Base-by-base conservation (phyloP, 2,329 filamentous ascomycete genomes). In the Colletotrichum eremochloae region DNA sequence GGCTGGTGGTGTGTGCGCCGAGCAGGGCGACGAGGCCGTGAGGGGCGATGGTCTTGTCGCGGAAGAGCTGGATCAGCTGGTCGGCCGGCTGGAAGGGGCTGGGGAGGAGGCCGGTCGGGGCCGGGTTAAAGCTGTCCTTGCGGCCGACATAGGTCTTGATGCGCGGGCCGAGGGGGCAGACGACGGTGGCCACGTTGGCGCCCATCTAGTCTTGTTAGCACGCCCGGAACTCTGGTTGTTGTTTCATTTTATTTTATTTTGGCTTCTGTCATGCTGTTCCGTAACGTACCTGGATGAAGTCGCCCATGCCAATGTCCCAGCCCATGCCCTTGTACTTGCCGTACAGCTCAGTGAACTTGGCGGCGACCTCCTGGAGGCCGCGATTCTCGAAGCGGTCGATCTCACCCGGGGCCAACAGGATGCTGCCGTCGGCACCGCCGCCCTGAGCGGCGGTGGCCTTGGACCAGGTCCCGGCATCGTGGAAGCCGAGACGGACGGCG, bases 1-100 rank as follows among this genome's bases (percentile, higher is more conserved):
- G 84, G 3, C 85, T 85, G 5, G 85, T 84, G 1, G 85, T 85
- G 76, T 90, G 88, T 0, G 88, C 87, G 58, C 88, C 88, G 9
- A 90, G 78, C 3, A 90, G 84, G 5, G 88, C 87, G 2, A 86
- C 85, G 2, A 88, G 82, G 18, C 87, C 85, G 56, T 83, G 83
- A 0, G 84, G 82, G 24, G 78, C 80, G 74, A 90, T 88, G 6
- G 87, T 89, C 80, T 90, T 89, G 75, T 85, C 83, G 36, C 80
- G 76, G 79, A 89, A 90, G 6, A 87, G 80, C 50, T 81, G 76
- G 68, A 88, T 83, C 52, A 88, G 79, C 20, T 81, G 82, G 31
- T 85, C 81, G 31, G 86, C 85, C 14, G 79, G 75, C n/a, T 82
- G 81, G 61, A 81, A 78, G 1, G 81, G 78, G 63, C 80, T 78